Conservation (phyloP, 2,329 filamentous ascomycete genomes). For the Fusarium xylarioides region DNA sequence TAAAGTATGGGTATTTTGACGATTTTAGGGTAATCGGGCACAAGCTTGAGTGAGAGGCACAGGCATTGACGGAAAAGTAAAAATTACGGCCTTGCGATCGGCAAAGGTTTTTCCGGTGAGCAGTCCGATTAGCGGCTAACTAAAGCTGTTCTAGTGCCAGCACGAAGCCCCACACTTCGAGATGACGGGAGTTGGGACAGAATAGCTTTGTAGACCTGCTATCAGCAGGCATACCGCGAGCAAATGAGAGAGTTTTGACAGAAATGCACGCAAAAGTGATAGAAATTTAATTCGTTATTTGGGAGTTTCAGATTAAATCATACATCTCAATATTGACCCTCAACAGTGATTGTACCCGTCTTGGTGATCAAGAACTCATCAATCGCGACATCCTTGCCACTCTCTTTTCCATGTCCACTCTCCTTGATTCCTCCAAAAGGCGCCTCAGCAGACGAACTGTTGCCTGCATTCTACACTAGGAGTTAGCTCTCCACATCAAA, state of each 20-base stretch:
- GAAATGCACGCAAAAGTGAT: fast-evolving
- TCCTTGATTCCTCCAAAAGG: constrained; percentile 43
- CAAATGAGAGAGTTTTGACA: background rate
- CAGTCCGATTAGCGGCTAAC: too few species aligned
- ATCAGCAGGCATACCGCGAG: too few species aligned
- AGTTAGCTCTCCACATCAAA: fast-evolving
- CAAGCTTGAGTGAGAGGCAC: background rate
- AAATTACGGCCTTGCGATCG: background rate
- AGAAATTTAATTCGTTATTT: fast-evolving
- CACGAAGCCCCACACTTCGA: too few species aligned
- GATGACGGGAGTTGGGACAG: too few species aligned
- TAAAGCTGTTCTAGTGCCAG: too few species aligned
- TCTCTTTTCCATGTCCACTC: constrained; percentile 29
- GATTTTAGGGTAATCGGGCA: too few species aligned
- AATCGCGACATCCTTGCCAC: constrained; percentile 55
- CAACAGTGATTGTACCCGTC: constrained; percentile 33
- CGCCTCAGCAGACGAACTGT: constrained; percentile 49
- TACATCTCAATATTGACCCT: background rate
- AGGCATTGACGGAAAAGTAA: background rate
- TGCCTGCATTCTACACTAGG: background rate
- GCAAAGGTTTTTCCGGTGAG: constrained; percentile 1
- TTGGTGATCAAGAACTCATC: constrained; percentile 56
- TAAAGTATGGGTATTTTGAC: background rate
- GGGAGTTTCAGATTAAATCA: fast-evolving
- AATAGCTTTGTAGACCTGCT: too few species aligned